Base-by-base conservation (phyloP, 768 basidiomycete genomes). In the Lactarius quietus region DNA sequence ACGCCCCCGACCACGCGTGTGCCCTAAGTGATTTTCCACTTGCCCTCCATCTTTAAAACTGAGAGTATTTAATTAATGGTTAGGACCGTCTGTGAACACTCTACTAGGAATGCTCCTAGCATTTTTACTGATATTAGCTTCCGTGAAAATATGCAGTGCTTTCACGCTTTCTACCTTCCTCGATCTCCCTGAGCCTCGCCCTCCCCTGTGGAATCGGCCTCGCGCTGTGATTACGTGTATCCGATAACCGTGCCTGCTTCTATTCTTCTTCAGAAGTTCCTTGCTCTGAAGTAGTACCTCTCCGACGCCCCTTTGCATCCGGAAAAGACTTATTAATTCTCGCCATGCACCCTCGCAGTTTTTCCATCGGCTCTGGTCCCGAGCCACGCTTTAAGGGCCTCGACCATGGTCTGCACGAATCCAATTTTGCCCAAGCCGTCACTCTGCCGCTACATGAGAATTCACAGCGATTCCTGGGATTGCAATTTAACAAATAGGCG, bases 341-440 rank as follows among this genome's bases (percentile, higher is more conserved):
- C 18, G 55, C 58, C 58, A 57, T 55, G 56, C 62, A 68, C 58
- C 43, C 26, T 63, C 14, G 59, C 59, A 59, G 62, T 51, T 55
- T 54, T 59, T 55, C 51, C 56, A 39, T 57, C 35, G 57, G 65
- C 57, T 55, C 66, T 64, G 65, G 60, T 55, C 66, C 17, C 64
- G 41, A 39, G 23, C 58, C 57, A 69, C 36, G 68, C 68, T 62
- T 68, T 66, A 17, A 69, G 26, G 66, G 69, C 29, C 69, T 68
- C 67, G 69, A 68, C 62, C 52, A 62, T 65, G 23, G 48, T 51
- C 26, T 61, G 64, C 29, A 63, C 62, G 57, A 29, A 26, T 59
- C 67, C 69, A 67, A 68, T 64, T 69, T 65, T 63, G 61, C 69
- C 69, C 57, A 57, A 14, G 39, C 39, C 17, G 39, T 18, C 39